Evolutionary conservation across 1,284 basidiomycete genomes (phyloP).

Genomic region (Ganoderma multipileum): DNA sequence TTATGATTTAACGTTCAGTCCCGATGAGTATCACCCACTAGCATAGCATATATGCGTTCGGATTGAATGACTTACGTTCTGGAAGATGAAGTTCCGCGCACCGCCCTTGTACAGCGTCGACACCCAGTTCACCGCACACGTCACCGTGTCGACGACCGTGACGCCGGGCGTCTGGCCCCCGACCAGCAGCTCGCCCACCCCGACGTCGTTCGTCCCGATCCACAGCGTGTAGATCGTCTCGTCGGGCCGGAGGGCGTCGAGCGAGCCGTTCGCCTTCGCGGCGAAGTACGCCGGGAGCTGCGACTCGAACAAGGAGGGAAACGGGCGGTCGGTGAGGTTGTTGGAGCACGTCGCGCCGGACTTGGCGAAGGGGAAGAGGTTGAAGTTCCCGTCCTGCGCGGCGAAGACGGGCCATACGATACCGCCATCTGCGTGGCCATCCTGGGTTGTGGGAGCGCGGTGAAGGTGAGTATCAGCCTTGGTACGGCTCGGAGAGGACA

Average conservation of each 20-base stretch:
- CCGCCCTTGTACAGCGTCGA: conserved; percentile 47
- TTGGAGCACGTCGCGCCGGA: conserved; percentile 55
- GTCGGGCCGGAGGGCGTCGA: conserved; percentile 36
- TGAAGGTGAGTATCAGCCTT: neutral
- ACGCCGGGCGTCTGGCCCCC: conserved; percentile 44
- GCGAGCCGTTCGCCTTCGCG: conserved; percentile 37
- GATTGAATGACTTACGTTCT: conserved; percentile 45
- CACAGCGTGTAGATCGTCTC: conserved; percentile 56
- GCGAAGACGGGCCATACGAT: conserved; percentile 53
- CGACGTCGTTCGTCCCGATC: conserved; percentile 59
- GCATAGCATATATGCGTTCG: too few relatives aligned
- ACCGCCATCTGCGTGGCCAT: conserved; percentile 42
- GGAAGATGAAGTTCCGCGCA: conserved; percentile 54
- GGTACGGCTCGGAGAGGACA: neutral
- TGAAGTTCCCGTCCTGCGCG: conserved; percentile 45
- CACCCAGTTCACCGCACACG: conserved; percentile 53
- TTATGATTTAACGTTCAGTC: too few relatives aligned
- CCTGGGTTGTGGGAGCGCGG: conserved; percentile 12
- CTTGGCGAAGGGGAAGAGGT: conserved; percentile 49
- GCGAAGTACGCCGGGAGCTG: conserved; percentile 47
- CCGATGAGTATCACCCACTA: conserved; percentile 6
- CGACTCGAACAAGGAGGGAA: conserved; percentile 46
- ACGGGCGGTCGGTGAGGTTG: conserved; percentile 46
- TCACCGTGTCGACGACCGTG: conserved; percentile 48
- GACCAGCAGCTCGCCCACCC: conserved; percentile 46